These are phyloP conservation scores for Carpinus fangiana DNA, from an alignment of 306 rosid genomes.

Conservation along the genomic window DNA sequence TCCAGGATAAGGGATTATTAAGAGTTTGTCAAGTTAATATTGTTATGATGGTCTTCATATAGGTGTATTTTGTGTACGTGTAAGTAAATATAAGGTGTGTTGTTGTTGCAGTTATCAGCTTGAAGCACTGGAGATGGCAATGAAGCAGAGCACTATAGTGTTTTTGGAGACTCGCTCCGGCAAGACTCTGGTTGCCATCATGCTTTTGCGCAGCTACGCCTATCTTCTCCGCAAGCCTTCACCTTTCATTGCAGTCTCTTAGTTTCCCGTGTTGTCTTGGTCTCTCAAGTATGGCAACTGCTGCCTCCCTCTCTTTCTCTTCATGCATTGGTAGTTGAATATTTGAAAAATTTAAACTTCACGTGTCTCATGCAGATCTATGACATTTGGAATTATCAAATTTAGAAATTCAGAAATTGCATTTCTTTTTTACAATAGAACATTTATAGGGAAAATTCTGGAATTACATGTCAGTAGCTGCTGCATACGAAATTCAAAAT, in stretches of 20 bases:
- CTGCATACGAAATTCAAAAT: background rate
- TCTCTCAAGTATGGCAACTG: conserved; percentile 52
- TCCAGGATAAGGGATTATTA: background rate
- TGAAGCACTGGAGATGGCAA: conserved; percentile 69
- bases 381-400: background rate
- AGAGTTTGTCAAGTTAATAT: background rate
- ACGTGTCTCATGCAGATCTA: background rate
- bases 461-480: background rate
- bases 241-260: conserved; percentile 58
- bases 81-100: background rate
- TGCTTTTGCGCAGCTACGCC: conserved; percentile 82
- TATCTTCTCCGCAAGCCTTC: conserved; percentile 71
- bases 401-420: background rate
- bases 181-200: conserved; percentile 81
- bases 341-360: background rate
- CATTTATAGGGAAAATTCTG: background rate
- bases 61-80: background rate
- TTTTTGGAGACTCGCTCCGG: conserved; percentile 91
- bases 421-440: background rate
- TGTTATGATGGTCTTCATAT: background rate
- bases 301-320: background rate
- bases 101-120: conserved; percentile 64
- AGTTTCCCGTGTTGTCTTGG: conserved; percentile 84
- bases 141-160: conserved; percentile 61
- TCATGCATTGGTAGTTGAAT: background rate